Base-by-base conservation (phyloP, 192 early-diverging fungal species). In the Gryganskiella cystojenkinii region DNA sequence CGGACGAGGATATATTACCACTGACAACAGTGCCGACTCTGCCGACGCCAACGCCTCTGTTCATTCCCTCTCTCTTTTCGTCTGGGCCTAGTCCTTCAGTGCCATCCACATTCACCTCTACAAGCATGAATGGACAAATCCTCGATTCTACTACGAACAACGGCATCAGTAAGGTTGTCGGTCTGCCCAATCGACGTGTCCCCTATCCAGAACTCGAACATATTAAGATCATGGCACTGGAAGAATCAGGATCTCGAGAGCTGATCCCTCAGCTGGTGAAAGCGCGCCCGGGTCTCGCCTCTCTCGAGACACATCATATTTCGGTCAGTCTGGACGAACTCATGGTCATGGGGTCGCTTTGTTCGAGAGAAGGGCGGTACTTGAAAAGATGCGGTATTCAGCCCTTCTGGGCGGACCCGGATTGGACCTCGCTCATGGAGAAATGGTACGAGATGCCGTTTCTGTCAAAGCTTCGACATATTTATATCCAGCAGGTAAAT, bases 401-500 rank as follows among this genome's bases (percentile, higher is more conserved):
- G 35, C 55, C 30, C 31, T 22, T 13, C 20, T 56, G 52, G 35
- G 28, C 56, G 19, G 52, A 52, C 6, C 53, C 64, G 2, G 47
- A 27, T 34, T 56, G 64, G 64, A 66, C 37, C 44, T 34, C 45
- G 13, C n/a, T 42, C 17, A 15, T 34, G 24, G 45, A 40, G 28
- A 28, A 42, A 15, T 7, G 64, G 27, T 52, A 66, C 54, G 70
- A 71, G 31, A 43, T 35, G 5, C 44, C 60, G 1, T 71, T 57
- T 9, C 46, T 71, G 56, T 31, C 47, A 1, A 15, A 37, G 1
- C 61, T 73, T 0, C 56, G 45, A 4, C 71, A 73, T 44, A 56
- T 73, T 1, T 73, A 73, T 46, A 54, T 73, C 28, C 71, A 73
- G 24, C 63, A 73, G 61, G 71, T 73, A 65, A 71, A 35, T 2